Evolutionary conservation across 2,329 filamentous ascomycete genomes (phyloP), one percentile per base, ranked within the genome.

Genomic region (Emydomyces testavorans): DNA sequence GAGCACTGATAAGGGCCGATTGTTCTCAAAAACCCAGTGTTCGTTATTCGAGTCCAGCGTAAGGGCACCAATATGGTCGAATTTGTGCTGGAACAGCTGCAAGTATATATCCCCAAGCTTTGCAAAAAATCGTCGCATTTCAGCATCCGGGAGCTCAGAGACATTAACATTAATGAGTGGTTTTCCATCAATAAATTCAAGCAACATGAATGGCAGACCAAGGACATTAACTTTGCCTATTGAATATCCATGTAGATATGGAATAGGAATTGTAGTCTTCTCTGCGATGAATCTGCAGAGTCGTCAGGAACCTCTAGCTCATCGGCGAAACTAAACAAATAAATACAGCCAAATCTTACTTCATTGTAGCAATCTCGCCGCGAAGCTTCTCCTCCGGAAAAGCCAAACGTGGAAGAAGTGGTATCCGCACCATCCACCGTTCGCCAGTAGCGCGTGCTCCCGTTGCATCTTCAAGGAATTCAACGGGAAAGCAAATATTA

Each of bases 231-330:
- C 32, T 40, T 18, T 13, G 18, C 28, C 35, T 6, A 47, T 48
- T 8, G 50, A 50, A 20, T 50, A 52, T n/a, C 26, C 37, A 16
- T 37, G 26, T 1, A 50, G 23, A 24, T 38, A 34, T 6, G 61
- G 51, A 32, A 54, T 54, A 24, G 54, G 52, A 34, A 56, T 54
- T 4, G 49, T 54, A 15, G 53, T 54, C 24, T 48, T 56, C 29
- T 53, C 47, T n/a, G 52, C 45, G 16, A 56, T 52, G 34, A 49
- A 56, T 21, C 46, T 47, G 39, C 4, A 31, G 29, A n/a, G n/a
- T n/a, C n/a, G n/a, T n/a, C 29, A 4, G 16, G 11, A 1, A 10
- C 2, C 15, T 20, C 13, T 40, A 13, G 24, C 32, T 48, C 18
- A 34, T n/a, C 11, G 3, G 6, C n/a, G 24, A 8, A 16, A 28